These are phyloP conservation scores for Neurospora sp. DNA, from an alignment of 495 filamentous ascomycete species.

Conservation along the genomic window DNA sequence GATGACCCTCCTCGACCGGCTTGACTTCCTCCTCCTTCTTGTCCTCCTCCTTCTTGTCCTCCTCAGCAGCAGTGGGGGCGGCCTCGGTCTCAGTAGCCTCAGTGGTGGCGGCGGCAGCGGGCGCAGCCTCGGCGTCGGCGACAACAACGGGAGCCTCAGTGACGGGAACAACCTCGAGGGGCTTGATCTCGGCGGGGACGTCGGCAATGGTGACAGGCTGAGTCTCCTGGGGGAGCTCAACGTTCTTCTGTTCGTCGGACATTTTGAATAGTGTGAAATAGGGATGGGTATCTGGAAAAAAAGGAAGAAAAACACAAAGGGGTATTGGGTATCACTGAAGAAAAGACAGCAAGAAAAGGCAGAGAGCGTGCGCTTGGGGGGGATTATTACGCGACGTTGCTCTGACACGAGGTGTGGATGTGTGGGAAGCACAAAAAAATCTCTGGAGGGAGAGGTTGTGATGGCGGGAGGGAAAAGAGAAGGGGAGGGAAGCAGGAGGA, in stretches of 20 bases:
- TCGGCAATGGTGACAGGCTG: constrained; percentile 28
- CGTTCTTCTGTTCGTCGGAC: constrained; percentile 40
- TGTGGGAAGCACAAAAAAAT: constrained; percentile 17
- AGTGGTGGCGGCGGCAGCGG: constrained; percentile 40
- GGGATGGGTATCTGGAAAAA: constrained; percentile 30
- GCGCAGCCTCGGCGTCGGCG: constrained; percentile 23
- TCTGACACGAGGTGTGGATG: constrained; percentile 14
- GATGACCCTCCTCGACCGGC: constrained; percentile 61
- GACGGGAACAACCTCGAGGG: constrained; percentile 33
- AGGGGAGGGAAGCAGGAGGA: constrained; percentile 1
- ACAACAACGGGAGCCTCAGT: constrained; percentile 15
- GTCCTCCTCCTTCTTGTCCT: constrained; percentile 37
- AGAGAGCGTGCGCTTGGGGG: constrained; percentile 16
- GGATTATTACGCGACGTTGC: constrained; percentile 17
- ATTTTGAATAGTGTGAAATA: constrained; percentile 24
- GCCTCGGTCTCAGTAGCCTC: constrained; percentile 38
- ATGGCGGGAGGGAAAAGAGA: constrained; percentile 11
- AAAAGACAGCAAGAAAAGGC: constrained; percentile 29
- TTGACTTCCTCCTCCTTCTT: constrained; percentile 50
- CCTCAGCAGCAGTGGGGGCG: constrained; percentile 28
- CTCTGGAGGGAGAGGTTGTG: constrained; percentile 25
- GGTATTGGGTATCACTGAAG: constrained; percentile 43
- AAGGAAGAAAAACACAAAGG: constrained; percentile 29
- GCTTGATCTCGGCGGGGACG: constrained; percentile 32
- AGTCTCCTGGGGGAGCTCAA: constrained; percentile 32